These are phyloP conservation scores for Orbilia quercus DNA, from an alignment of 2,329 filamentous ascomycete genomes.

Conservation along the genomic window DNA sequence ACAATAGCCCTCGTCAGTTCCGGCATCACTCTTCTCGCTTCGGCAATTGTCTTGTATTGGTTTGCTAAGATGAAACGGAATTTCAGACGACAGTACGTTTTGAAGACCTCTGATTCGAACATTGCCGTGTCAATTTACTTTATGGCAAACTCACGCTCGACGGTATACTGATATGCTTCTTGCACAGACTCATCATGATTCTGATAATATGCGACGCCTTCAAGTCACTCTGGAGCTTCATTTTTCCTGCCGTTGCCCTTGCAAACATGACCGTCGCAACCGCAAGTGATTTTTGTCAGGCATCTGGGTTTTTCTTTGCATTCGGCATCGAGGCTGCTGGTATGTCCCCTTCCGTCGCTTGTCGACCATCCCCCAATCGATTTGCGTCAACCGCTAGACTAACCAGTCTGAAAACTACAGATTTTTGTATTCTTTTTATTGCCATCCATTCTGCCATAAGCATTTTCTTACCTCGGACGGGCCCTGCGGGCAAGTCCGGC, in stretches of 20 bases:
- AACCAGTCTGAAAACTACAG: slow-evolving; percentile 61
- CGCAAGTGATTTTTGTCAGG: slow-evolving; percentile 72
- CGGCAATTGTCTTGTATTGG: slow-evolving; percentile 68
- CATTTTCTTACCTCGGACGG: slow-evolving; percentile 71
- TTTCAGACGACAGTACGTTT: slow-evolving; percentile 76
- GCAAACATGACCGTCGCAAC: slow-evolving; percentile 67
- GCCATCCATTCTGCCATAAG: slow-evolving; percentile 78
- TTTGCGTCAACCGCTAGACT: slow-evolving; percentile 8
- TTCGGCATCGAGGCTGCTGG: slow-evolving; percentile 75
- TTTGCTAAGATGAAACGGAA: slow-evolving; percentile 78
- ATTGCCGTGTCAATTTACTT: no score
- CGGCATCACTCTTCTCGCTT: slow-evolving; percentile 39
- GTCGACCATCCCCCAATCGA: neutral
- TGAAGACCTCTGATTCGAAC: no score
- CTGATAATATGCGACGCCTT: slow-evolving; percentile 78
- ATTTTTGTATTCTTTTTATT: slow-evolving; percentile 78
- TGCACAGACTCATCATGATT: slow-evolving; percentile 75
- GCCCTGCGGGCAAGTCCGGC: slow-evolving; percentile 68
- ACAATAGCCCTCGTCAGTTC: slow-evolving; percentile 52
- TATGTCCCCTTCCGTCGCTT: slow-evolving; percentile 60
- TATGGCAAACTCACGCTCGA: no score
- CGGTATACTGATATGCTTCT: slow-evolving; percentile 27
- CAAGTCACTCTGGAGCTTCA: slow-evolving; percentile 75
- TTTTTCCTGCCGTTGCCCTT: slow-evolving; percentile 73
- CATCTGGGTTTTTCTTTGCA: slow-evolving; percentile 75